Conservation (phyloP, 768 basidiomycete genomes). For the Rhizopogon vinicolor region DNA sequence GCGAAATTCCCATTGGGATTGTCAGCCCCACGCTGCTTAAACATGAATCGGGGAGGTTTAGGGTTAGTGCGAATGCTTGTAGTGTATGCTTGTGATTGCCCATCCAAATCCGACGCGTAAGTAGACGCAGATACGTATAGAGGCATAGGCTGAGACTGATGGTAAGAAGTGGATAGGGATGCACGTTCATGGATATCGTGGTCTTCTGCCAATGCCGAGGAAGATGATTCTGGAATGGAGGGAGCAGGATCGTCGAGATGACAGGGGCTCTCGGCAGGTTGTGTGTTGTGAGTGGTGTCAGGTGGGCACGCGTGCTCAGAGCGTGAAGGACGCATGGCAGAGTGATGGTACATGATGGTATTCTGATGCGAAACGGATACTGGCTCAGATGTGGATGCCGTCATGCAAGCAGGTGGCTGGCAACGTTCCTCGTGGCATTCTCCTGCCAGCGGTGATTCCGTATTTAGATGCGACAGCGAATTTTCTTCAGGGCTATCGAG, state of each 20-base stretch:
- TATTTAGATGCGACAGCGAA: background rate
- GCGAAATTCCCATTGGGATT: constrained; percentile 1
- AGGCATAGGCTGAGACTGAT: background rate
- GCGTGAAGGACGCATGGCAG: background rate
- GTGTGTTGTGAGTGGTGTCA: background rate
- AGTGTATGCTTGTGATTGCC: constrained; percentile 6
- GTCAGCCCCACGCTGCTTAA: constrained; percentile 13
- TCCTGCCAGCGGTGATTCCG: constrained; percentile 3
- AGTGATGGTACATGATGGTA: background rate
- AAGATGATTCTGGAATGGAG: background rate
- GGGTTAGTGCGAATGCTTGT: constrained; percentile 9
- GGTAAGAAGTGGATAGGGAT: background rate
- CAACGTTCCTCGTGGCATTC: background rate
- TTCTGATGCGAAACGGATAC: background rate
- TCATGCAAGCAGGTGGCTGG: background rate
- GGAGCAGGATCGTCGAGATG: background rate
- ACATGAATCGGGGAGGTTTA: constrained; percentile 15
- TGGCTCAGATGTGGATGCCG: background rate
- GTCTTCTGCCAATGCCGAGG: background rate
- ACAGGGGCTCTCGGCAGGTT: background rate
- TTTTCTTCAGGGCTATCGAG: constrained; percentile 6
- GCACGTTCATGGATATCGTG: background rate
- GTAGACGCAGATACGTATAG: background rate
- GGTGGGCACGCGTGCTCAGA: background rate
- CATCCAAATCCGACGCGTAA: constrained; percentile 1